Conservation (phyloP, 208 protist genomes). For the Blechomonas ayalai region DNA sequence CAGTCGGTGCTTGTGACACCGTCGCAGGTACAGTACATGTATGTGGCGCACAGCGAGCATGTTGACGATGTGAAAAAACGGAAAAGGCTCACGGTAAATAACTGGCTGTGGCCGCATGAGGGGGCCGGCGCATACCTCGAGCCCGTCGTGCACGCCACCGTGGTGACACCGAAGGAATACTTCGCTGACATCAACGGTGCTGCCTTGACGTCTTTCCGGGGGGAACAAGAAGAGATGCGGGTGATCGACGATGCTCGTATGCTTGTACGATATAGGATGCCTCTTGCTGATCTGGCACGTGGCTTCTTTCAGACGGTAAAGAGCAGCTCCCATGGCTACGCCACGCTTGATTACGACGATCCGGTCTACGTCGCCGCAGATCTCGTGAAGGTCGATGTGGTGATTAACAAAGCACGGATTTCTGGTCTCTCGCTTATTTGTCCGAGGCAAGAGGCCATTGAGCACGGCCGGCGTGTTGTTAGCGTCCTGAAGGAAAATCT, state of each 20-base stretch:
- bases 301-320: constrained; percentile 95
- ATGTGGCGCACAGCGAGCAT: constrained; percentile 27
- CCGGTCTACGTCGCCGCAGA: constrained; percentile 77
- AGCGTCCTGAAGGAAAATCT: constrained; percentile 86
- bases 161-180: constrained; percentile 89
- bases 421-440: constrained; percentile 90
- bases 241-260: constrained; percentile 68
- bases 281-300: constrained; percentile 91
- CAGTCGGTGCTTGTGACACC: constrained; percentile 91
- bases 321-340: constrained; percentile 89
- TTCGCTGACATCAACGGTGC: constrained; percentile 80
- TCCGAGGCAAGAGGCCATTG: constrained; percentile 50
- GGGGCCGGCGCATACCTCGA: constrained; percentile 80
- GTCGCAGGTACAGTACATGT: constrained; percentile 91
- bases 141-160: constrained; percentile 82
- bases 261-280: constrained; percentile 83
- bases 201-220: constrained; percentile 58
- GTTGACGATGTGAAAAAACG: constrained; percentile 15
- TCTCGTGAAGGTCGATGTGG: constrained; percentile 90
- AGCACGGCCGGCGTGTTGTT: constrained; percentile 63
- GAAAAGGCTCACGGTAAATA: constrained; percentile 56
- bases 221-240: constrained; percentile 62
- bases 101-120: constrained; percentile 83
- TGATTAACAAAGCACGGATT: constrained; percentile 90
- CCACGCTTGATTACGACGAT: constrained; percentile 94